Evolutionary conservation across 345 rosid species (phyloP).

Genomic region (Adansonia digitata): DNA sequence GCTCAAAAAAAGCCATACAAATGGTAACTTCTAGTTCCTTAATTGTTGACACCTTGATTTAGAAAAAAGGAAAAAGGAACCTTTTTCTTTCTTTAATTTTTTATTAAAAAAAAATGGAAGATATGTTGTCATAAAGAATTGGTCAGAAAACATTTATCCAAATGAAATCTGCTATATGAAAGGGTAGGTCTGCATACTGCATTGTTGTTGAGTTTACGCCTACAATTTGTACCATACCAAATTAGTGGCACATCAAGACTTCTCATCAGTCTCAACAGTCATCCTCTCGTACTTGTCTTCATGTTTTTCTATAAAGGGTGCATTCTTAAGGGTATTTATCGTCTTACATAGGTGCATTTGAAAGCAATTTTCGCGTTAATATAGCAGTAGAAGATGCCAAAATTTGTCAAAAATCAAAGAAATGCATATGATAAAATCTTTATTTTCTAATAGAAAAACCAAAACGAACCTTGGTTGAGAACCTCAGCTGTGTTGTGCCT

Average conservation of each 20-base stretch:
- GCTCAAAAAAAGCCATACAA: background rate
- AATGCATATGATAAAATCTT: background rate
- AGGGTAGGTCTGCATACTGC: background rate
- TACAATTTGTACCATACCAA: background rate
- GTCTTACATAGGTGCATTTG: background rate
- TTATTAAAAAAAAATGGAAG: background rate
- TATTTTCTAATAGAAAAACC: background rate
- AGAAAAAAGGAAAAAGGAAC: background rate
- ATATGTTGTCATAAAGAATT: background rate
- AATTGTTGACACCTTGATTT: background rate
- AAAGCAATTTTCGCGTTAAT: background rate
- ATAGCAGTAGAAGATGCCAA: background rate
- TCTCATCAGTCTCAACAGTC: background rate
- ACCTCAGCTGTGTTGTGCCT: slow-evolving; percentile 32
- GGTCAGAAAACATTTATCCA: background rate
- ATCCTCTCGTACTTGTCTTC: background rate
- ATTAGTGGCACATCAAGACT: background rate
- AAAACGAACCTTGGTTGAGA: slow-evolving; percentile 47
- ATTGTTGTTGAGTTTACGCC: background rate
- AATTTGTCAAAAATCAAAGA: background rate
- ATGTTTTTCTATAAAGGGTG: background rate
- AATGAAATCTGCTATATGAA: background rate
- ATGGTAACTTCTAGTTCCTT: background rate
- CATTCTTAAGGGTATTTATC: background rate
- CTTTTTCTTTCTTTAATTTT: background rate